phyloP scores from a whole-genome alignment of 352 stramenopile species.

The Phytophthora fragariaefolia region DNA sequence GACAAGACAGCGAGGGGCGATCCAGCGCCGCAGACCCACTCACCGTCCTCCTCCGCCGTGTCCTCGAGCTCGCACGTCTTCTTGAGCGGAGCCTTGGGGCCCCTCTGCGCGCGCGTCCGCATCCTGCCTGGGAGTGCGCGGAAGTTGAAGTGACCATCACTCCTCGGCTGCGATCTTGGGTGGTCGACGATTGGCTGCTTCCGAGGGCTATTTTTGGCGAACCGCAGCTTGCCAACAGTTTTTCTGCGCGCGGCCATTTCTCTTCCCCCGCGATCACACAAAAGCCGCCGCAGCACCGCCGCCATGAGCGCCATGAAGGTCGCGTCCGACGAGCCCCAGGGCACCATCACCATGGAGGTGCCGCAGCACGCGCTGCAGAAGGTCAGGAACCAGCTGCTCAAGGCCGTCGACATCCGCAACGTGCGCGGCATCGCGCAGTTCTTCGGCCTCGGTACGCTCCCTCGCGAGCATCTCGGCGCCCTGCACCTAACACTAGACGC shows the following conservation, averaged over 20 bases:
- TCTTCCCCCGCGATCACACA: conserved; percentile 33
- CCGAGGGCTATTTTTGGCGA: conserved; percentile 49
- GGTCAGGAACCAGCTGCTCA: conserved; percentile 68
- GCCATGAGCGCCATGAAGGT: conserved; percentile 58
- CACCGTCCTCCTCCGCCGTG: conserved; percentile 35
- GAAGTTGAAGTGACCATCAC: conserved; percentile 55
- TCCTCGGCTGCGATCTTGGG: conserved; percentile 18
- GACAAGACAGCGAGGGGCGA: neutral
- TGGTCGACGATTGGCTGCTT: conserved; percentile 30
- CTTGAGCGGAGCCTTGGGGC: conserved; percentile 23
- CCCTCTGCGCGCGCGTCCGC: conserved; percentile 24
- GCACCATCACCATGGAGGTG: conserved; percentile 75
- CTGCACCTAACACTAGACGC: neutral
- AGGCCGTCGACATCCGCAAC: conserved; percentile 77
- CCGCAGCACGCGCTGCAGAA: conserved; percentile 67
- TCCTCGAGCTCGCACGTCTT: conserved; percentile 43
- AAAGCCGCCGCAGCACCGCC: conserved; percentile 20
- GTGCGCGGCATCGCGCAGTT: conserved; percentile 83
- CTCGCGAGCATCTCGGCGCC: neutral
- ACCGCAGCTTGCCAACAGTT: conserved; percentile 34
- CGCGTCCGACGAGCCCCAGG: conserved; percentile 52
- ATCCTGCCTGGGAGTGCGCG: conserved; percentile 14
- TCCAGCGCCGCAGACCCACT: conserved; percentile 4
- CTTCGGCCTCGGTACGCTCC: conserved; percentile 73
- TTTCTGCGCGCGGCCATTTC: conserved; percentile 14